These are phyloP conservation scores for Stenocarpella maydis DNA, from an alignment of 2,329 filamentous ascomycete species.

Conservation along the genomic window DNA sequence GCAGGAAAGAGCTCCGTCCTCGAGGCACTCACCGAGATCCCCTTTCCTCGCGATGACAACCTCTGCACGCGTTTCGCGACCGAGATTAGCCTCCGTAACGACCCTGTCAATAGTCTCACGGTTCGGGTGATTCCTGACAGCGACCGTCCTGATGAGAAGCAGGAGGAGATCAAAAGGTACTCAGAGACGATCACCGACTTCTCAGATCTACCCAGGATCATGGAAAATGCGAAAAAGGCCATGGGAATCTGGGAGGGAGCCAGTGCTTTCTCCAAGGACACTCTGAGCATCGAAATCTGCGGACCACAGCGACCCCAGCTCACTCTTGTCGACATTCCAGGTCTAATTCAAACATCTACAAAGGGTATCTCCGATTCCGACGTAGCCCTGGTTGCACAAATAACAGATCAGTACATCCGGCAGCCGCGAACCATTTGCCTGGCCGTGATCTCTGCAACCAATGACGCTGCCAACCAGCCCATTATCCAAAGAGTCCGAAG, in stretches of 20 bases:
- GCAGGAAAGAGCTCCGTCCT: slow-evolving; percentile 29
- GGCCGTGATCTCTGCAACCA: slow-evolving; percentile 5
- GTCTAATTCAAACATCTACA: slow-evolving; percentile 13
- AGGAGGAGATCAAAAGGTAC: neutral
- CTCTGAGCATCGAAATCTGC: slow-evolving; percentile 21
- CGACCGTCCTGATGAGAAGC: neutral
- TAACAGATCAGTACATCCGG: slow-evolving; percentile 22
- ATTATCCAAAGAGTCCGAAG: slow-evolving; percentile 15
- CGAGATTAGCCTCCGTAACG: slow-evolving; percentile 26
- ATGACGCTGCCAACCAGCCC: slow-evolving; percentile 27
- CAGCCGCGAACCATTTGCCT: slow-evolving; percentile 29
- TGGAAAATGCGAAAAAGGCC: slow-evolving; percentile 6
- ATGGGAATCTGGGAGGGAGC: slow-evolving; percentile 15
- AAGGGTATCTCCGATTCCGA: slow-evolving; percentile 15
- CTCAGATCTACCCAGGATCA: neutral
- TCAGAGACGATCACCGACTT: slow-evolving; percentile 4
- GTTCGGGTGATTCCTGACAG: slow-evolving; percentile 16
- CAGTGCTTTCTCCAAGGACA: slow-evolving; percentile 16
- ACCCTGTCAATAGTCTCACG: neutral
- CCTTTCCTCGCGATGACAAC: slow-evolving; percentile 25
- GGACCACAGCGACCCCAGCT: slow-evolving; percentile 26
- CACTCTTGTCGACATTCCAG: slow-evolving; percentile 26
- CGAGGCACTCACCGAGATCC: slow-evolving; percentile 28
- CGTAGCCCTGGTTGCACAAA: neutral
- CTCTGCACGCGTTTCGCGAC: slow-evolving; percentile 31